Evolutionary conservation across 495 filamentous ascomycete species (phyloP), one percentile per base, ranked within the genome.

Genomic region (Achaetomiella virescens): DNA sequence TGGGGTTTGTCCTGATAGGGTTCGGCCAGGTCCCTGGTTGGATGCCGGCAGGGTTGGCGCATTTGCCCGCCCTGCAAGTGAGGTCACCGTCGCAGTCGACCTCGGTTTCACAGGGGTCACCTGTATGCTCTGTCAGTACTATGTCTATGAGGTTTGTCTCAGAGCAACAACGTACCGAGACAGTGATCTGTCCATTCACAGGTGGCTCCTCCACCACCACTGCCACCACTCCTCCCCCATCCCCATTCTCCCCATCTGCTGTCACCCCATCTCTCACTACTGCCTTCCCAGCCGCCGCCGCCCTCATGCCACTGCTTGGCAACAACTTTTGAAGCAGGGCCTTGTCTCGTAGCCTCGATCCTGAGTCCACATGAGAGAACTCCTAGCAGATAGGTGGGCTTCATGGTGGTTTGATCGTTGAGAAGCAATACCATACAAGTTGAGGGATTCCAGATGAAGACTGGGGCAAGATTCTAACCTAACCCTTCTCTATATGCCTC

Each of bases 121-220:
- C 62, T 65, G 27, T 20, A 15, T 9, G 3, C 5, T 8, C 22
- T 11, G 55, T 56, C 14, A 62, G 59, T 6, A 6, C 2, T 15
- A n/a, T n/a, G 5, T n/a, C 0, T 25, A 17, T 24, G 12, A n/a
- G n/a, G n/a, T n/a, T n/a, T n/a, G n/a, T n/a, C n/a, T n/a, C 8
- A 21, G 18, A 15, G n/a, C 6, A 2, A 14, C 3, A 33, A 35
- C 60, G 24, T 47, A 66, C 64, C 64, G 36, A 66, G 43, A 18
- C 64, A 66, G 51, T 66, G 64, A 17, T 54, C 62, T 11, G 62
- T 56, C 64, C 64, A 66, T 0, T 37, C 31, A 36, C 64, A 66
- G 18, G 49, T 48, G 9, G 36, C 25, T 25, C 22, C 37, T 20
- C 48, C 27, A 24, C 33, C 37, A 18, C 48, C 56, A 22, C 51